A percentile compares a stretch with the other conserved stretches of the same genome.
phyloP scores from a whole-genome alignment of 192 early-diverging fungal species.

The Podochytrium sp. region DNA sequence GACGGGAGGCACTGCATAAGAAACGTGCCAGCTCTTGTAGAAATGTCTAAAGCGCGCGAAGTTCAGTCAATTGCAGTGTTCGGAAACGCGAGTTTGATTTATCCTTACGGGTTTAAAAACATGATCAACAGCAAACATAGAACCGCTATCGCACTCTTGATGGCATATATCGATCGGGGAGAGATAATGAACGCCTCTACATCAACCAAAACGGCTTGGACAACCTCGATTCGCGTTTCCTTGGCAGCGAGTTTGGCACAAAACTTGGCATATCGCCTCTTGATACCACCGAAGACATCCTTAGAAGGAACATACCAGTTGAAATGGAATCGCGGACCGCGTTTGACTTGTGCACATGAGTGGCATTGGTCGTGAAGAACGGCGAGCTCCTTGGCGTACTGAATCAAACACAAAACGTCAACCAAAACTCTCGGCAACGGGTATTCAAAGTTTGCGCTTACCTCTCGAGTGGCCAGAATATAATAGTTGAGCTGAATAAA shows the following conservation, averaged over 20 bases:
- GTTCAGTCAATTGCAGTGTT: no score
- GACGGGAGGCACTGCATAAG: neutral
- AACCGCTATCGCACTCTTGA: slow-evolving; percentile 21
- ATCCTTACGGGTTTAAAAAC: slow-evolving; percentile 23
- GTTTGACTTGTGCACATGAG: no score
- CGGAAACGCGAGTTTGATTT: neutral
- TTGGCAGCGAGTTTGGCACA: no score
- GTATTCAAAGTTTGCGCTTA: no score
- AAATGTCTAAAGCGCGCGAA: neutral
- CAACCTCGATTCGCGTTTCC: no score
- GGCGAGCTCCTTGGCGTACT: neutral
- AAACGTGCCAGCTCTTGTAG: slow-evolving; percentile 9
- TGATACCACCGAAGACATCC: no score
- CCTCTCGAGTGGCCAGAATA: slow-evolving; percentile 10
- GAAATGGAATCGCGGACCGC: no score
- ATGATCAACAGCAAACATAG: slow-evolving; percentile 21
- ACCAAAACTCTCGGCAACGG: no score
- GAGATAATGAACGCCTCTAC: slow-evolving; percentile 2
- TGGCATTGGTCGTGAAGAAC: neutral
- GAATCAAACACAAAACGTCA: no score
- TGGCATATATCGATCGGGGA: slow-evolving; percentile 12
- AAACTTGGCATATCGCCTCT: no score
- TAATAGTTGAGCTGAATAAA: slow-evolving; percentile 15
- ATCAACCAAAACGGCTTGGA: no score
- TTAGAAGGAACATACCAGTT: no score